A percentile compares a stretch with the other conserved stretches of the same genome.
These are phyloP conservation scores for Cladosporium colombiae DNA, from an alignment of 2,329 filamentous ascomycete genomes.

Conservation along the genomic window DNA sequence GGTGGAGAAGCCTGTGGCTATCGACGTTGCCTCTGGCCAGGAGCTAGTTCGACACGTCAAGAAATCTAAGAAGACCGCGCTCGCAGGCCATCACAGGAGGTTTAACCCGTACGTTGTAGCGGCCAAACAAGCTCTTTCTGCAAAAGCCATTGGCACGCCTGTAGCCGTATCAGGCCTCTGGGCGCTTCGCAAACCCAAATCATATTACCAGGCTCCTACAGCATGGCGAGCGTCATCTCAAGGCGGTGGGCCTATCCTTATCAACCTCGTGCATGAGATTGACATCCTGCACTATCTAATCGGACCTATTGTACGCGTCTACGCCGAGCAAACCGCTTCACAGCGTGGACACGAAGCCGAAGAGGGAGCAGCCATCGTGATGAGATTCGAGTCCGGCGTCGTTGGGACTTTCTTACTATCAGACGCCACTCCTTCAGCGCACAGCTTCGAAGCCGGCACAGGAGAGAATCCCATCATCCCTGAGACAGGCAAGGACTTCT, in stretches of 20 bases:
- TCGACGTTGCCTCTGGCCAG: conserved; percentile 41
- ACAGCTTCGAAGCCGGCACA: conserved; percentile 59
- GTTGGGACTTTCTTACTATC: conserved; percentile 60
- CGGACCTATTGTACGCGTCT: conserved; percentile 54
- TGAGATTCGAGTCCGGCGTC: conserved; percentile 56
- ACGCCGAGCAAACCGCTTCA: conserved; percentile 50
- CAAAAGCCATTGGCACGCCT: conserved; percentile 47
- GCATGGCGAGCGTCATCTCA: conserved; percentile 51
- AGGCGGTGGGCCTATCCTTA: conserved; percentile 53
- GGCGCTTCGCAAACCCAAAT: conserved; percentile 52
- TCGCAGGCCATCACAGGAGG: conserved; percentile 60
- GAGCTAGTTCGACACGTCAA: conserved; percentile 34
- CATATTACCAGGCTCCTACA: conserved; percentile 52
- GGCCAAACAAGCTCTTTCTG: conserved; percentile 48
- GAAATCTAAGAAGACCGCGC: conserved; percentile 36
- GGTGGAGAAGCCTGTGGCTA: conserved; percentile 59
- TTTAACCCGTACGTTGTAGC: conserved; percentile 59
- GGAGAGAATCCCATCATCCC: conserved; percentile 60
- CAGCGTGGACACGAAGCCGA: conserved; percentile 54
- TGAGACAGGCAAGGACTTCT: conserved; percentile 47
- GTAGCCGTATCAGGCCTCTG: conserved; percentile 59
- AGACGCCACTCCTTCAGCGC: conserved; percentile 54
- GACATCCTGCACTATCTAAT: conserved; percentile 60
- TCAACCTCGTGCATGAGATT: conserved; percentile 64
- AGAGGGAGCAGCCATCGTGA: conserved; percentile 57